Conservation (phyloP, 371 early-diverging fungal species). For the Apophysomyces elegans region DNA sequence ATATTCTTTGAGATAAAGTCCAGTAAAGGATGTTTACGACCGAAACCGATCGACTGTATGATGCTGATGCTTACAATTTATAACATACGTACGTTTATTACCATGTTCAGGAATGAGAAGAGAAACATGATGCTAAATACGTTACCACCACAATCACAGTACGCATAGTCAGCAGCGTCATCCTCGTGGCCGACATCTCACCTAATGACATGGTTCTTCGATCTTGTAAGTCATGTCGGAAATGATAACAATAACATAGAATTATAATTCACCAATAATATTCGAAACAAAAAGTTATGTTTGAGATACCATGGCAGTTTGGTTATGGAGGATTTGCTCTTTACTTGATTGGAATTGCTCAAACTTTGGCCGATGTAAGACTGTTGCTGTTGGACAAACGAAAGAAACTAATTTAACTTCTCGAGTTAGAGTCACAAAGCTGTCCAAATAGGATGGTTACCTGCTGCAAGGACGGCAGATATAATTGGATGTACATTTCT, state of each 20-base stretch:
- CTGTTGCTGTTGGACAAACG: no score
- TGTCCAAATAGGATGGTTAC: conserved; percentile 36
- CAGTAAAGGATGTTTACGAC: conserved; percentile 23
- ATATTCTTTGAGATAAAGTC: conserved; percentile 17
- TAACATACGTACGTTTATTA: conserved; percentile 21
- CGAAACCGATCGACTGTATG: conserved; percentile 31
- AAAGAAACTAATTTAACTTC: background rate
- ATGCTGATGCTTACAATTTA: conserved; percentile 24
- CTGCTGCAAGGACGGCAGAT: conserved; percentile 34
- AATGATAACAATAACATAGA: background rate
- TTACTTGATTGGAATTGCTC: conserved; percentile 35
- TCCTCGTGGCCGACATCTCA: conserved; percentile 22
- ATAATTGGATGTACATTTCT: conserved; percentile 30
- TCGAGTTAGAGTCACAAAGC: conserved; percentile 35
- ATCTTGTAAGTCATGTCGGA: conserved; percentile 17
- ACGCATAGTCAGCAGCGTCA: conserved; percentile 23
- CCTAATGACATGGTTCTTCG: conserved; percentile 22
- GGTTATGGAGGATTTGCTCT: conserved; percentile 36
- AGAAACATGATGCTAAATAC: background rate
- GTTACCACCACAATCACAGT: conserved; percentile 12
- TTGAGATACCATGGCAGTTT: conserved; percentile 34
- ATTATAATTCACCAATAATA: background rate
- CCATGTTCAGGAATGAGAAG: background rate
- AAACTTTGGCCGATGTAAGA: conserved; percentile 29
- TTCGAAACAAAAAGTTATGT: conserved; percentile 7